Conservation (phyloP, 2,329 filamentous ascomycete species). For the Ophiosphaerella herpotricha region DNA sequence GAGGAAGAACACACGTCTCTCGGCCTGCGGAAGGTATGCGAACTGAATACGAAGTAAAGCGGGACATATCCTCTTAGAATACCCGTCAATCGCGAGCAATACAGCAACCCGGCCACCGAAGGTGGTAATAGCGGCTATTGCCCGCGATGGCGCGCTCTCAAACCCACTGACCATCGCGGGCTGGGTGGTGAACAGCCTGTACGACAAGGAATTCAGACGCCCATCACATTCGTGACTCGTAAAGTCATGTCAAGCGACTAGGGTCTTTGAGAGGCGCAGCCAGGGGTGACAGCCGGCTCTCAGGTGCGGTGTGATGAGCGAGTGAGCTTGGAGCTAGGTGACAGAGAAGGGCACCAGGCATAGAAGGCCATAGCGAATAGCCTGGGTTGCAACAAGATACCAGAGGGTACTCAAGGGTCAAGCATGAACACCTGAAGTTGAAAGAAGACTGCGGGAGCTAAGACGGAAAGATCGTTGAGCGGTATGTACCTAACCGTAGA, state of each 20-base stretch:
- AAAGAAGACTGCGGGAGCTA: conserved; percentile 11
- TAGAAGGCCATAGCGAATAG: background rate
- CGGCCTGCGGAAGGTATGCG: too few species aligned
- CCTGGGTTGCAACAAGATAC: too few species aligned
- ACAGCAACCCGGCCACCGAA: too few species aligned
- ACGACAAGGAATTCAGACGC: background rate
- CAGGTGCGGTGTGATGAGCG: background rate
- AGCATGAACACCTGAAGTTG: conserved; percentile 1
- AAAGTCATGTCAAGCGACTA: background rate
- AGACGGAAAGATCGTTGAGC: conserved; percentile 1
- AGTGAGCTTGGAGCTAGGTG: background rate
- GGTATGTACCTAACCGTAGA: background rate
- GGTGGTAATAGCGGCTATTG: background rate
- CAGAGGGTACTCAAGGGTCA: background rate
- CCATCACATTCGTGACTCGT: background rate
- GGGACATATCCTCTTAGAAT: too few species aligned
- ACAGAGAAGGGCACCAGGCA: background rate
- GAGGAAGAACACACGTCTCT: too few species aligned
- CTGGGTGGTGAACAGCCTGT: background rate
- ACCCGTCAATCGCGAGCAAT: too few species aligned
- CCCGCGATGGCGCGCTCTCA: background rate
- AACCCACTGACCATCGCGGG: background rate
- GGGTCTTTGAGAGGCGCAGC: background rate
- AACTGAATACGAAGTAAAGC: too few species aligned
- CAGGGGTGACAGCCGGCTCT: background rate